These are phyloP conservation scores for Hypoxylon cercidicola DNA, from an alignment of 495 filamentous ascomycete genomes.

Conservation along the genomic window DNA sequence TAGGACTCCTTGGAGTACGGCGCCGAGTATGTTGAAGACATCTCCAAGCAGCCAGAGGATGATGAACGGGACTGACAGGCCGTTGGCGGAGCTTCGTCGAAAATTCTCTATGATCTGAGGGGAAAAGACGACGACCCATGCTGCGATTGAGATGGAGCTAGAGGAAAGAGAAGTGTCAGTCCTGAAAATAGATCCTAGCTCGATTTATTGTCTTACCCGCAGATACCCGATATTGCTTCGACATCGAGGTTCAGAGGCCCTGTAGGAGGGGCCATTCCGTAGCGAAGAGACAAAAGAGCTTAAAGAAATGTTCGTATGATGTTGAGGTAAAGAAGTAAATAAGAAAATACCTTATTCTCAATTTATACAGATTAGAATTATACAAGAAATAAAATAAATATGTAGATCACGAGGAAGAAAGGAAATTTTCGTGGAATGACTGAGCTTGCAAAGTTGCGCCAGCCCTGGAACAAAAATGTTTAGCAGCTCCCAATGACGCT, in stretches of 20 bases:
- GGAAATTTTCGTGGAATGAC: slow-evolving; percentile 31
- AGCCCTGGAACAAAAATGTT: slow-evolving; percentile 27
- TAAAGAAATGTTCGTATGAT: neutral
- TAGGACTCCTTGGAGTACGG: slow-evolving; percentile 90
- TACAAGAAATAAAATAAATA: slow-evolving; percentile 6
- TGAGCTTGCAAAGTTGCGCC: slow-evolving; percentile 22
- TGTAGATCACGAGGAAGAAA: slow-evolving; percentile 19
- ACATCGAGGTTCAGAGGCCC: slow-evolving; percentile 76
- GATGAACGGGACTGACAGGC: slow-evolving; percentile 88
- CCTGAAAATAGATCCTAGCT: neutral
- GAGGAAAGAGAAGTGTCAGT: slow-evolving; percentile 10
- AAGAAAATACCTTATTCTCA: neutral
- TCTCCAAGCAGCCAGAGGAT: slow-evolving; percentile 91
- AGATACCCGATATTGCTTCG: slow-evolving; percentile 88
- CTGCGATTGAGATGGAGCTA: slow-evolving; percentile 93
- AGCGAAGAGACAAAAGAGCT: slow-evolving; percentile 7
- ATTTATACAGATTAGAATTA: neutral
- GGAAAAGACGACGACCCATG: slow-evolving; percentile 97
- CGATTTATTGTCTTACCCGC: slow-evolving; percentile 66
- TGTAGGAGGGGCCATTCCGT: slow-evolving; percentile 75
- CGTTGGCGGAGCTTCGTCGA: slow-evolving; percentile 84
- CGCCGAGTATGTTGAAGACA: slow-evolving; percentile 96
- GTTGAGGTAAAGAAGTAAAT: neutral
- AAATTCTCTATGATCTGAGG: slow-evolving; percentile 98
- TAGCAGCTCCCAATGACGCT: slow-evolving; percentile 26